phyloP scores from a whole-genome alignment of 164 flowering plant species.

The Saururus chinensis region DNA sequence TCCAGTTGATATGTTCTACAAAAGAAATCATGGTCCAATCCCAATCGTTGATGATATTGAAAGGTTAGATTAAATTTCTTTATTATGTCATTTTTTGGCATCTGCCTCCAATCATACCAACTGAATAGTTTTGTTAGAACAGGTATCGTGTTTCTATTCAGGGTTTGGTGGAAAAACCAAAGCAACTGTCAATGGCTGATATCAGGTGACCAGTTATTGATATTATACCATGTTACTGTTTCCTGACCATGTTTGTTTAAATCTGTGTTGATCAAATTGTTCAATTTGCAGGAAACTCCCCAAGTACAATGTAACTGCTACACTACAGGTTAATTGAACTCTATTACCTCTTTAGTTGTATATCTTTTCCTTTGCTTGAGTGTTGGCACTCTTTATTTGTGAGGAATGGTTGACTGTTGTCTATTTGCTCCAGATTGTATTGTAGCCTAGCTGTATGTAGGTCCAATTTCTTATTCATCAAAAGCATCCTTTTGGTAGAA shows the following conservation, averaged over 20 bases:
- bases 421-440: not conserved
- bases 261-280: slow-evolving; percentile 3
- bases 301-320: slow-evolving; percentile 76
- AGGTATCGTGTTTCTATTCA: slow-evolving; percentile 54
- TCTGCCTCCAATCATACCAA: not conserved
- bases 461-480: not conserved
- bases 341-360: not conserved
- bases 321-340: slow-evolving; percentile 49
- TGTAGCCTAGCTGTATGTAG: not conserved
- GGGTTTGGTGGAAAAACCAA: slow-evolving; percentile 56
- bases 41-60: slow-evolving; percentile 83
- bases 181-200: slow-evolving; percentile 62
- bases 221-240: not conserved
- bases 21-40: slow-evolving; percentile 98
- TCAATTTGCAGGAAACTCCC: slow-evolving; percentile 61
- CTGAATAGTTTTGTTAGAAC: slow-evolving; percentile 12
- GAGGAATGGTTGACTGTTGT: not conserved
- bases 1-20: slow-evolving; percentile 89
- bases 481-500: not conserved
- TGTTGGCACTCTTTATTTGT: not conserved
- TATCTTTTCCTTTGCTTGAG: not conserved
- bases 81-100: no score
- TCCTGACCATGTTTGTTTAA: slow-evolving; percentile 2
- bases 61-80: slow-evolving; percentile 29
- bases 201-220: slow-evolving; percentile 40